Conservation (phyloP, 139 green algal genomes). For the Diplosphaera chodatii region DNA sequence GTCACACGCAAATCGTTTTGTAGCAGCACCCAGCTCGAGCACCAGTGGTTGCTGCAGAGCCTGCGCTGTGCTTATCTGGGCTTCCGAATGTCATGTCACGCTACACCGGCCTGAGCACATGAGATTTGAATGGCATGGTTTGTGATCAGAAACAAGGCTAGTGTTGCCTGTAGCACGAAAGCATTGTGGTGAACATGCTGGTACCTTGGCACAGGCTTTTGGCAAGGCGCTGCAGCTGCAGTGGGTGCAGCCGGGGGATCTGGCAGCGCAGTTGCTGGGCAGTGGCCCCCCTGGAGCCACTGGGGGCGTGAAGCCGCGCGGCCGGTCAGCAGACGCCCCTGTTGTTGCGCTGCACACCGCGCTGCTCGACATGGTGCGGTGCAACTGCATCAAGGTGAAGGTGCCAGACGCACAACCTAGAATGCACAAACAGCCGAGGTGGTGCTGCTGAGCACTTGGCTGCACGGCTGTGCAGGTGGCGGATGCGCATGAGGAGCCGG, state of each 20-base stretch:
- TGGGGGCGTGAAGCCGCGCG: not conserved
- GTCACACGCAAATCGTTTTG: not conserved
- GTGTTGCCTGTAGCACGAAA: no score
- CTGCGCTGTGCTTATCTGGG: no score
- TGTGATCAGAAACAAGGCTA: no score
- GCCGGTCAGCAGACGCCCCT: constrained; percentile 10
- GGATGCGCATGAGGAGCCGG: not conserved
- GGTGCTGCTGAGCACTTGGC: no score
- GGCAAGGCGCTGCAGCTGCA: constrained; percentile 12
- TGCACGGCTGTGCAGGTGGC: not conserved
- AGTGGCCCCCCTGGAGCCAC: not conserved
- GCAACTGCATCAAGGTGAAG: no score
- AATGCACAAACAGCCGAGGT: no score
- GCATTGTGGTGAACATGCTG: no score
- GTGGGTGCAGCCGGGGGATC: not conserved
- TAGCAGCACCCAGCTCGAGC: not conserved
- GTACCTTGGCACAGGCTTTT: constrained; percentile 7
- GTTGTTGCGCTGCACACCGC: constrained; percentile 23
- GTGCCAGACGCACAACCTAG: no score
- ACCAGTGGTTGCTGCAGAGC: no score
- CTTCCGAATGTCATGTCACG: no score
- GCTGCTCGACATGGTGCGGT: constrained; percentile 30
- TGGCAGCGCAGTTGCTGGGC: constrained; percentile 32
- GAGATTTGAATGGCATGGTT: no score
- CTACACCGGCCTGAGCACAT: no score